Evolutionary conservation across 805 yeast genomes (phyloP), one percentile per base, ranked within the genome.

Genomic region (Phaffomyces thermotolerans): DNA sequence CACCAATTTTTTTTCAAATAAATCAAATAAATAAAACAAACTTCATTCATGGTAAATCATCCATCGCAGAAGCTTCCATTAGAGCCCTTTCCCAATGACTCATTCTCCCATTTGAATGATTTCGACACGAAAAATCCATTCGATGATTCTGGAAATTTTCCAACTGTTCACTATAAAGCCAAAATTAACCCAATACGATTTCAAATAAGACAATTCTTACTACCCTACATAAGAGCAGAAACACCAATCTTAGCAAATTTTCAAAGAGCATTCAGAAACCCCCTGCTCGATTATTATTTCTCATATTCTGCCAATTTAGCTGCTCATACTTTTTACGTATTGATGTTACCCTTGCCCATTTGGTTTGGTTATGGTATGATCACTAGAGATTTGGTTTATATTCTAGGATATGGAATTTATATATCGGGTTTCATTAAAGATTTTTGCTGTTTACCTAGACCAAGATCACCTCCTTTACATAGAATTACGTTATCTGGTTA

Each of bases 251-350:
- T 91, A n/a, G 67, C 72, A 9, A 51, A 51, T 4, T 63, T 86
- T 46, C 99, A 91, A 66, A 42, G 54, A 4, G 38, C 45, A 6
- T 54, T 68, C 12, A 68, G 95, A 45, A 59, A 63, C 33, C 70
- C 78, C 2, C 40, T 61, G 15, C 62, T 81, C 41, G 97, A 90
- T 64, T 56, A 69, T 23, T 93, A 84, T 56, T 91, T 91, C 64
- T 84, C 95, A 8, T 78, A 86, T 70, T 76, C 95, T 4, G 96
- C 98, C 15, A 81, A 84, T 53, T 68, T 93, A 49, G 99, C 96
- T 0, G 78, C 95, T 6, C 99, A 91, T 63, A 87, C 96, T 0
- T 93, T 93, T 60, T 91, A 91, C 60, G 95, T 93, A 39, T 60
- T 91, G 39, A 79, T 87, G 79, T 71, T 91, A 32, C 99, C 99